Evolutionary conservation across 2,329 filamentous ascomycete species (phyloP).

Genomic region (Phaeoacremonium minimum): DNA sequence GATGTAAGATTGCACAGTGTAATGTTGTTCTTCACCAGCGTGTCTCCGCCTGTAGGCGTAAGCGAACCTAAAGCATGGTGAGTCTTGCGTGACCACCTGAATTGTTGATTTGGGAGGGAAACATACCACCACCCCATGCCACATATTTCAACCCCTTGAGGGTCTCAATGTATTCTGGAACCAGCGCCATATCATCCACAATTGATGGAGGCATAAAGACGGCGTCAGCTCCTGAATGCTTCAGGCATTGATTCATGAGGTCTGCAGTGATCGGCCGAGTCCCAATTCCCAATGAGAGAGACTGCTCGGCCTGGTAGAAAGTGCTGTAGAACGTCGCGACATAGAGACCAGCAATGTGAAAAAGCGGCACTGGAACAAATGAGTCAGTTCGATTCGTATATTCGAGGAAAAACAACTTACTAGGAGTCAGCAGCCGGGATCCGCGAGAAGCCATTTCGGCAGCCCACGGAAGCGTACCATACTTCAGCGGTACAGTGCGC

Average conservation of each 20-base stretch:
- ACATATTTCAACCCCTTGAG: conserved; percentile 28
- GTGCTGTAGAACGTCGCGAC: conserved; percentile 16
- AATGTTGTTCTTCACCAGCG: conserved; percentile 27
- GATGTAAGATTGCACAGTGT: conserved; percentile 29
- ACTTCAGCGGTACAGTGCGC: not conserved
- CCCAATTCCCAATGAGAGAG: conserved; percentile 21
- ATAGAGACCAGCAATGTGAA: conserved; percentile 33
- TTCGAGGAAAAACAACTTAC: no score
- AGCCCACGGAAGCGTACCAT: no score
- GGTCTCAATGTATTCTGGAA: conserved; percentile 18
- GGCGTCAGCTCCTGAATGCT: conserved; percentile 18
- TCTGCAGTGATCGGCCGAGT: conserved; percentile 29
- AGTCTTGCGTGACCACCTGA: no score
- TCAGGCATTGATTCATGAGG: conserved; percentile 23
- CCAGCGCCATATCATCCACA: conserved; percentile 36
- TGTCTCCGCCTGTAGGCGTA: conserved; percentile 22
- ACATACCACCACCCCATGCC: conserved; percentile 31
- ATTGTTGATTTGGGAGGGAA: no score
- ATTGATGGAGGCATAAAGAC: conserved; percentile 30
- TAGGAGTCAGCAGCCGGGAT: no score
- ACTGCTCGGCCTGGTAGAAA: conserved; percentile 5
- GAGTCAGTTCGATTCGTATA: no score
- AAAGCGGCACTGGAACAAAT: conserved; percentile 26
- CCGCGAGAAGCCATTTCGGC: no score
- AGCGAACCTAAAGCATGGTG: no score